Percentiles rank a stretch among this genome's conserved stretches.
These are phyloP conservation scores for Thielaviopsis euricoi DNA, from an alignment of 2,329 filamentous ascomycete species.

Conservation along the genomic window DNA sequence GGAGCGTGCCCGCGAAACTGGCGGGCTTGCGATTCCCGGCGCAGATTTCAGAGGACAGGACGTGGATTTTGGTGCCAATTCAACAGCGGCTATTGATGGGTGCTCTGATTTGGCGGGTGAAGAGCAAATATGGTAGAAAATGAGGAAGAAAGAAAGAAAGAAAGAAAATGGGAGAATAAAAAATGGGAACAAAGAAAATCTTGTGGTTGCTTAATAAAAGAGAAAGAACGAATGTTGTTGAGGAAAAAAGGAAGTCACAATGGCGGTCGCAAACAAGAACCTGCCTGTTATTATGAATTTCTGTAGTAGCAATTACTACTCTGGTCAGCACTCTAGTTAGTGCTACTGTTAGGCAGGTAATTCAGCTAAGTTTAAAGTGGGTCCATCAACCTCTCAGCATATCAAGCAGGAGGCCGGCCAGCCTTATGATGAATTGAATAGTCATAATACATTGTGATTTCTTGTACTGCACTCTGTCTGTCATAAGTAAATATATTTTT, in stretches of 20 bases:
- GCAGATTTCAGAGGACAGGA: background rate
- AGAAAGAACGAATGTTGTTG: background rate
- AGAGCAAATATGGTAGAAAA: background rate
- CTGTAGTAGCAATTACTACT: no score
- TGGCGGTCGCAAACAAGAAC: background rate
- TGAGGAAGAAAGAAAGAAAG: background rate
- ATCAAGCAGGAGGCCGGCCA: no score
- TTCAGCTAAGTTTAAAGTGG: no score
- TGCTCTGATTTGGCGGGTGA: slow-evolving; percentile 9
- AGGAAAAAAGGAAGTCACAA: background rate
- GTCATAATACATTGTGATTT: no score
- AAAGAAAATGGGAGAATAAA: background rate
- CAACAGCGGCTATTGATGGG: background rate
- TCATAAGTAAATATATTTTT: background rate
- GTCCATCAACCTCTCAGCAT: no score
- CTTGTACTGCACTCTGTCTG: no score
- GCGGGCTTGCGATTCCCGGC: background rate
- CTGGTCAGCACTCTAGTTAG: no score
- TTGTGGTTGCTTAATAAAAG: background rate
- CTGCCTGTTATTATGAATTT: no score
- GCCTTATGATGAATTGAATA: no score
- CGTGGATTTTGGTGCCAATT: background rate
- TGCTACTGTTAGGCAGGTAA: no score
- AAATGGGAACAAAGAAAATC: background rate
- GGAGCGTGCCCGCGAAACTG: background rate